Conservation (phyloP, 371 early-diverging fungal genomes). For the Apophysomyces ossiformis region DNA sequence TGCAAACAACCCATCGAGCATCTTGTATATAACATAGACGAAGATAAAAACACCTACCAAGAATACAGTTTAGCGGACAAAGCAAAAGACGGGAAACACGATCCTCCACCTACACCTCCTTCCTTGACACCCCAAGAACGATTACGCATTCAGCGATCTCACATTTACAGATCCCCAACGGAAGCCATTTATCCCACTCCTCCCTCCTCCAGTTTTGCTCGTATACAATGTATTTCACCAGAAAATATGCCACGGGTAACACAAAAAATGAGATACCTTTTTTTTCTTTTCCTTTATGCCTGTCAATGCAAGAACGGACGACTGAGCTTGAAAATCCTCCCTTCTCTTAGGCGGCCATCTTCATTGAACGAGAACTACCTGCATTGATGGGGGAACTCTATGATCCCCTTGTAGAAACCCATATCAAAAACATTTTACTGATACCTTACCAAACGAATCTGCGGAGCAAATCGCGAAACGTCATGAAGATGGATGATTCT, state of each 20-base stretch:
- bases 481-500: conserved; percentile 31
- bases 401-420: conserved; percentile 35
- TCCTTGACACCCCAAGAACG: conserved; percentile 23
- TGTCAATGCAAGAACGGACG: background rate
- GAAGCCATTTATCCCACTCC: conserved; percentile 23
- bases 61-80: conserved; percentile 44
- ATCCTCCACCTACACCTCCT: conserved; percentile 29
- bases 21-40: conserved; percentile 44
- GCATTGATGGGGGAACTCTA: conserved; percentile 27
- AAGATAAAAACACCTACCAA: conserved; percentile 38
- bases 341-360: conserved; percentile 12
- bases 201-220: conserved; percentile 18
- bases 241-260: conserved; percentile 44
- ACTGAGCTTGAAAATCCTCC: background rate
- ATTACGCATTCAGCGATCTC: conserved; percentile 21
- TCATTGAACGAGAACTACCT: conserved; percentile 37
- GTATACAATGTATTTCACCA: conserved; percentile 30
- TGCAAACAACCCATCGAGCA: conserved; percentile 51
- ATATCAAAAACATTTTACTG: conserved; percentile 34
- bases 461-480: background rate
- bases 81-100: conserved; percentile 24
- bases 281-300: background rate
- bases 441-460: conserved; percentile 31
- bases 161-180: conserved; percentile 27
- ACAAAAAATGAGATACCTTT: background rate